Evolutionary conservation across 306 rosid species (phyloP).

Genomic region (Quercus dentata): DNA sequence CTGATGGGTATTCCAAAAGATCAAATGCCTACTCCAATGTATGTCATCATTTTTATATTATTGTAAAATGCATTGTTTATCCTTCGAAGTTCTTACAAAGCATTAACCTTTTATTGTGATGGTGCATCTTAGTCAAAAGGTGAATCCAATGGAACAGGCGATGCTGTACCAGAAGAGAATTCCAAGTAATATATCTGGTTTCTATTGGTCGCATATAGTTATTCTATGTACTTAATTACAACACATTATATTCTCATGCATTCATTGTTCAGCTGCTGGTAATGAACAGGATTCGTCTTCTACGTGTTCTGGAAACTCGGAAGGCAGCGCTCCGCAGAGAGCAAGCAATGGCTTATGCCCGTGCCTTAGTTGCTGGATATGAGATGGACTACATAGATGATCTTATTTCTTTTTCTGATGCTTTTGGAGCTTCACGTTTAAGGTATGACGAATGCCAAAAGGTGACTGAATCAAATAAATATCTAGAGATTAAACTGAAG

Average conservation of each 20-base stretch:
- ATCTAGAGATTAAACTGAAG: background rate
- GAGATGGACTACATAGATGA: conserved; percentile 72
- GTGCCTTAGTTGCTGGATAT: conserved; percentile 89
- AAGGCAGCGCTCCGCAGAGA: conserved; percentile 87
- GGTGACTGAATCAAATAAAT: conserved; percentile 14
- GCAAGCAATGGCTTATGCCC: conserved; percentile 99
- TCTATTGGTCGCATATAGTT: background rate
- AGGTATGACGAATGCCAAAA: conserved; percentile 43
- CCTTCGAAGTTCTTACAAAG: conserved; percentile 15
- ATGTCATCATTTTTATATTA: conserved; percentile 7
- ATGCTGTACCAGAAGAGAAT: conserved; percentile 68
- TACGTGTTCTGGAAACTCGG: conserved; percentile 85
- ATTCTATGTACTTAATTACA: background rate
- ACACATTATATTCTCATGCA: conserved; percentile 18
- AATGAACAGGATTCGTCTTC: conserved; percentile 79
- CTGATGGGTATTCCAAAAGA: conserved; percentile 49
- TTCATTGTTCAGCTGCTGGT: conserved; percentile 32
- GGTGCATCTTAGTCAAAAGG: conserved; percentile 45
- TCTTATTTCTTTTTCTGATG: conserved; percentile 79
- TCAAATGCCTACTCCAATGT: conserved; percentile 49
- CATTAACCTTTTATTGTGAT: conserved; percentile 25
- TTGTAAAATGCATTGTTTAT: conserved; percentile 5
- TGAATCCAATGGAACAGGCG: conserved; percentile 37
- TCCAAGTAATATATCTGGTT: conserved; percentile 56
- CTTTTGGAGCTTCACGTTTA: conserved; percentile 97